phyloP scores from a whole-genome alignment of 345 rosid species.

The Brassica carinata region DNA sequence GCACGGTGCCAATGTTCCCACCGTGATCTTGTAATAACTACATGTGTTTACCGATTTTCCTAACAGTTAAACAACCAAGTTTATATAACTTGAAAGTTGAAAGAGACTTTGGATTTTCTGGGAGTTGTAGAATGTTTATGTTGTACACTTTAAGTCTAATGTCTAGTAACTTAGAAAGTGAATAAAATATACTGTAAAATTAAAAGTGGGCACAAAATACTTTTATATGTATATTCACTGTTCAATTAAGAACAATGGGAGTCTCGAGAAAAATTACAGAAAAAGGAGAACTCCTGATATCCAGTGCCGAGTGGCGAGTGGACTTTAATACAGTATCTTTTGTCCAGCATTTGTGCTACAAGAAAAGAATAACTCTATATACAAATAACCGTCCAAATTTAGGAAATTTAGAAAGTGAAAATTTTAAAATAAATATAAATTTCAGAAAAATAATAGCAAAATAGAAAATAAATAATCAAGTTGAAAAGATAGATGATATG shows the following conservation, averaged over 20 bases:
- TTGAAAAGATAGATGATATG: constrained; percentile 24
- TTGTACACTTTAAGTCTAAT: too few species aligned
- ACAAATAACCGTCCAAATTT: constrained; percentile 12
- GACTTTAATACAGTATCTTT: constrained; percentile 31
- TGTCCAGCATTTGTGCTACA: constrained; percentile 41
- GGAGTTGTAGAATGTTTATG: too few species aligned
- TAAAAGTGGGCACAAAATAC: not conserved
- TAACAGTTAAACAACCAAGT: not conserved
- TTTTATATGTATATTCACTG: not conserved
- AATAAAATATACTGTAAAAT: not conserved
- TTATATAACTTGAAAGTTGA: not conserved
- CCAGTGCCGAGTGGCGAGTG: constrained; percentile 23
- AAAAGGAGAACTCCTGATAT: constrained; percentile 38
- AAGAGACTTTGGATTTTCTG: not conserved
- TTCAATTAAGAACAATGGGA: constrained; percentile 7
- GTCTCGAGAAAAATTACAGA: constrained; percentile 35
- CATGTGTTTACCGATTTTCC: not conserved
- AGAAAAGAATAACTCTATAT: constrained; percentile 32
- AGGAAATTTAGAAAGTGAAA: constrained; percentile 1
- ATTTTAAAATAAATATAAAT: not conserved
- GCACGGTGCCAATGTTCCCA: not conserved
- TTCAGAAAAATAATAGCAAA: not conserved
- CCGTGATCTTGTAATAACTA: not conserved
- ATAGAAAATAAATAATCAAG: not conserved
- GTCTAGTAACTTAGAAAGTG: not conserved